phyloP scores from a whole-genome alignment of 257 asterid species.

The Asclepias syriaca region DNA sequence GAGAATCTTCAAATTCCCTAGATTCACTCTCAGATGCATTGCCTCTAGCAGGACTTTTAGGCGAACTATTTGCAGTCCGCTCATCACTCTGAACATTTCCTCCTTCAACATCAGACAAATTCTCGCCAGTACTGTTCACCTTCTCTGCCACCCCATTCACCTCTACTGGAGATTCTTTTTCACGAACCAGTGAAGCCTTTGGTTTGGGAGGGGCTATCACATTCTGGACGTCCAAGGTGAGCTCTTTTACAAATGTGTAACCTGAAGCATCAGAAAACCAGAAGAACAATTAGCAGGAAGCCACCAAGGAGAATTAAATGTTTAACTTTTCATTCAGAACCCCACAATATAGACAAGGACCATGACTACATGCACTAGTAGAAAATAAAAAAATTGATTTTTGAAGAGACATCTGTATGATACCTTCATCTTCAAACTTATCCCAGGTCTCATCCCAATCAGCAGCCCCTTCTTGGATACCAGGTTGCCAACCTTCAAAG shows the following conservation, averaged over 20 bases:
- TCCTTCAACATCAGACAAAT: slow-evolving; percentile 35
- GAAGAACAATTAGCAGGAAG: slow-evolving; percentile 3
- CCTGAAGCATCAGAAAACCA: slow-evolving; percentile 39
- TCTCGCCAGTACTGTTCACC: slow-evolving; percentile 32
- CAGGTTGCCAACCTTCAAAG: slow-evolving; percentile 91
- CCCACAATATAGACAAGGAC: not conserved
- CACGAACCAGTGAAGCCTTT: slow-evolving; percentile 56
- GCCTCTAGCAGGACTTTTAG: slow-evolving; percentile 67
- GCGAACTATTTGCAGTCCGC: slow-evolving; percentile 50
- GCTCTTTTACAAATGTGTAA: slow-evolving; percentile 73
- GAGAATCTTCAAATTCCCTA: slow-evolving; percentile 51
- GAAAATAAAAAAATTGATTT: not conserved
- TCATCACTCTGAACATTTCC: slow-evolving; percentile 31
- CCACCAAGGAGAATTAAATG: not conserved
- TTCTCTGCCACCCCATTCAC: slow-evolving; percentile 35
- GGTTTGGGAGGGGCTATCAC: slow-evolving; percentile 76
- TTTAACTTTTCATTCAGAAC: not conserved
- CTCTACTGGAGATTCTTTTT: slow-evolving; percentile 41
- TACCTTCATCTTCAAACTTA: slow-evolving; percentile 94
- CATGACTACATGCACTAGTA: not conserved
- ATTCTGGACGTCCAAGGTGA: slow-evolving; percentile 84
- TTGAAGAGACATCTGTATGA: slow-evolving; percentile 4
- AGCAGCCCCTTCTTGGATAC: slow-evolving; percentile 84
- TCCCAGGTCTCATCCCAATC: slow-evolving; percentile 99
- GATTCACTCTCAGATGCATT: slow-evolving; percentile 47